A percentile compares a stretch with the other conserved stretches of the same genome.
phyloP scores from a whole-genome alignment of 345 rosid genomes.

The Salix exigua region DNA sequence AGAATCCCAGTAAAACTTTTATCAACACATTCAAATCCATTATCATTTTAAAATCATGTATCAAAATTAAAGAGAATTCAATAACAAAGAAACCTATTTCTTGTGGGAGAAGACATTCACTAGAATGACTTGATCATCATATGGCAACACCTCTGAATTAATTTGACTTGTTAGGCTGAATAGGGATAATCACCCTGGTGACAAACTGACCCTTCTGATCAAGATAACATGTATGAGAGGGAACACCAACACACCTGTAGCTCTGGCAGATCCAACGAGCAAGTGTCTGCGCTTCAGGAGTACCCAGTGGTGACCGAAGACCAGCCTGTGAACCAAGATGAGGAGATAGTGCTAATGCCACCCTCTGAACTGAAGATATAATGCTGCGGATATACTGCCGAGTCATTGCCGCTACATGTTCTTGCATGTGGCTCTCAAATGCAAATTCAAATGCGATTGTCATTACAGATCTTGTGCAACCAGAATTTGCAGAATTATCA shows the following conservation, averaged over 20 bases:
- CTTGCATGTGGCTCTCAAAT: constrained; percentile 93
- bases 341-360: constrained; percentile 90
- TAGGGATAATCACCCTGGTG: background rate
- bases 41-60: background rate
- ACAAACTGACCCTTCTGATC: background rate
- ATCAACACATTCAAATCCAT: background rate
- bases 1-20: background rate
- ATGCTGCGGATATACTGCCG: constrained; percentile 86
- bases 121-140: background rate
- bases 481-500: constrained; percentile 49
- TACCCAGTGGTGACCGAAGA: constrained; percentile 73
- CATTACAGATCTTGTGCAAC: constrained; percentile 86
- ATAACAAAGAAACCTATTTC: background rate
- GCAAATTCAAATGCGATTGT: constrained; percentile 93
- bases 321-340: constrained; percentile 79
- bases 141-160: background rate
- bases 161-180: background rate
- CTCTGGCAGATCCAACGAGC: constrained; percentile 95
- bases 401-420: constrained; percentile 87
- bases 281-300: constrained; percentile 96
- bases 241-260: constrained; percentile 45
- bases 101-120: background rate
- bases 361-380: constrained; percentile 91
- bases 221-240: background rate
- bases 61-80: background rate